A percentile compares a stretch with the other conserved stretches of the same genome.
Evolutionary conservation across 73 alveolate genomes (phyloP).

Genomic region (Stentor roeselii): DNA sequence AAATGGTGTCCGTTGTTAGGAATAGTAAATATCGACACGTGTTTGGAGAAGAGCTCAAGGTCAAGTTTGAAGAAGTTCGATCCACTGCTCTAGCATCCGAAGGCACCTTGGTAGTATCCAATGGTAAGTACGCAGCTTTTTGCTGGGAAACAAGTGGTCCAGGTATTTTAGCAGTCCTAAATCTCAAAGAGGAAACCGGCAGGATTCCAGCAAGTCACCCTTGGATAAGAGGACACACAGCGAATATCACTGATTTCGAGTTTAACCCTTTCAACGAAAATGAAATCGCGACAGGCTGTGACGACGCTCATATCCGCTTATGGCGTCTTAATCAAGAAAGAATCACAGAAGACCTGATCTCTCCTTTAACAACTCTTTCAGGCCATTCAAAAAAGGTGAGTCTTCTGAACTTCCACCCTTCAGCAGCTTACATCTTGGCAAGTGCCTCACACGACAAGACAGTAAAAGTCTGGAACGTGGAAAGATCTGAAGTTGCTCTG

Average conservation of each 20-base stretch:
- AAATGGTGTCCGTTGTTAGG: constrained; percentile 28
- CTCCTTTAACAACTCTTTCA: constrained; percentile 64
- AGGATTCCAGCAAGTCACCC: constrained; percentile 52
- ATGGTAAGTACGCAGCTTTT: constrained; percentile 36
- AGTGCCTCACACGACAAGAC: constrained; percentile 81
- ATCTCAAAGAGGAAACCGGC: constrained; percentile 3
- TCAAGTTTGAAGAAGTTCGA: constrained; percentile 40
- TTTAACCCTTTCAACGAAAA: constrained; percentile 90
- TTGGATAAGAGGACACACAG: constrained; percentile 85
- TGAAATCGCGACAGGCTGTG: constrained; percentile 88
- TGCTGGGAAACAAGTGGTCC: constrained; percentile 52
- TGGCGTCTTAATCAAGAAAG: constrained; percentile 93
- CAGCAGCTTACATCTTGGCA: constrained; percentile 78
- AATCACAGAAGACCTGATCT: constrained; percentile 70
- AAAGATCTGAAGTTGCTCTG: constrained; percentile 44
- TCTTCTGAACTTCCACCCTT: constrained; percentile 73
- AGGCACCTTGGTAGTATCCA: constrained; percentile 46
- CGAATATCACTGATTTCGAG: constrained; percentile 87
- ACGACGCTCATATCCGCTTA: constrained; percentile 78
- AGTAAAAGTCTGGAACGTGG: constrained; percentile 88
- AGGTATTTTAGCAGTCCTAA: constrained; percentile 35
- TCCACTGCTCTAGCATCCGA: constrained; percentile 44
- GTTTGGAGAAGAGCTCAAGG: constrained; percentile 41
- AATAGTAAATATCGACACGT: constrained; percentile 34
- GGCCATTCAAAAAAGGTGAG: constrained; percentile 91